Percentiles rank a stretch among this genome's conserved stretches.
Conservation (phyloP, 192 early-diverging fungal genomes). For the Neocallimastix lanati region DNA sequence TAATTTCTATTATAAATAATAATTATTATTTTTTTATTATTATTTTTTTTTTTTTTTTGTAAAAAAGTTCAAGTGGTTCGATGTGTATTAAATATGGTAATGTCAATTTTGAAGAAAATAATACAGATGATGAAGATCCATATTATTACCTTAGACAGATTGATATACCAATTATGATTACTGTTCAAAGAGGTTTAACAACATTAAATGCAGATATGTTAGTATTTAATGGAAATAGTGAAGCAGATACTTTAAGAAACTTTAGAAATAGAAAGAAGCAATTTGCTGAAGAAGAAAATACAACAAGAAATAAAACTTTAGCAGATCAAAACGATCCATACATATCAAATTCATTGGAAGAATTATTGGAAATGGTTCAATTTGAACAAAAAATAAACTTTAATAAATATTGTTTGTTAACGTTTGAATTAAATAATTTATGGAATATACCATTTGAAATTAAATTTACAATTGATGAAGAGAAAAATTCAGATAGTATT, state of each 20-base stretch:
- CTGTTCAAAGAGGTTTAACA: neutral
- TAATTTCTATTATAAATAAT: too few species aligned
- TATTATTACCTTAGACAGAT: neutral
- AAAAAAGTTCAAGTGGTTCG: neutral
- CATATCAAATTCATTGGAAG: slow-evolving; percentile 16
- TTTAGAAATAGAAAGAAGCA: neutral
- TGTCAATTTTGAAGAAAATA: neutral
- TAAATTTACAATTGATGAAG: slow-evolving; percentile 47
- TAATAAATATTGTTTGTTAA: slow-evolving; percentile 53
- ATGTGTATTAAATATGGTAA: neutral
- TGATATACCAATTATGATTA: neutral
- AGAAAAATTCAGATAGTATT: neutral
- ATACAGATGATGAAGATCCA: neutral
- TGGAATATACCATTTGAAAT: slow-evolving; percentile 58
- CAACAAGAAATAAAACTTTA: slow-evolving; percentile 7
- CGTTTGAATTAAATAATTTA: slow-evolving; percentile 56
- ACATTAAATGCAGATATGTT: neutral
- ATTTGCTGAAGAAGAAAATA: slow-evolving; percentile 4
- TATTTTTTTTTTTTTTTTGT: too few species aligned
- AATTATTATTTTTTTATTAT: too few species aligned
- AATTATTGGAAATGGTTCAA: slow-evolving; percentile 17
- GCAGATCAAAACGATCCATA: slow-evolving; percentile 3
- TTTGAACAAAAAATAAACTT: slow-evolving; percentile 12
- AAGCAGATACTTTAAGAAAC: slow-evolving; percentile 1
- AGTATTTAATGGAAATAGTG: neutral